phyloP scores from a whole-genome alignment of 768 basidiomycete species.

The Tylopilus intermedius region DNA sequence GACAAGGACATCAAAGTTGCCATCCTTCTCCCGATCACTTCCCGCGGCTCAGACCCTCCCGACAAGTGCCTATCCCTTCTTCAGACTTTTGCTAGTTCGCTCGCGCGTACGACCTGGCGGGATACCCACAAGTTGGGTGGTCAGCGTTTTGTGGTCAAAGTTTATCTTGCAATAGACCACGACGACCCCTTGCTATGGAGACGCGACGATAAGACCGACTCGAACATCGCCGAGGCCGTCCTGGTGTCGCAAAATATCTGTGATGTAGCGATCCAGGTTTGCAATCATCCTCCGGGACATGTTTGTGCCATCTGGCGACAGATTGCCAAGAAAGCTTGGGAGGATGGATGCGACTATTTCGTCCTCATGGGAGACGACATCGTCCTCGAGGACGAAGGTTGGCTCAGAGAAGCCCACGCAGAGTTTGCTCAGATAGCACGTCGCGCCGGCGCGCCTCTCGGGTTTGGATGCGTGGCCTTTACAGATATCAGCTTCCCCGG shows the following conservation, averaged over 20 bases:
- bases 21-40: conserved; percentile 56
- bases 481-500: conserved; percentile 52
- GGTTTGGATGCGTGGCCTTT: conserved; percentile 57
- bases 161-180: conserved; percentile 52
- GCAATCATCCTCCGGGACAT: conserved; percentile 39
- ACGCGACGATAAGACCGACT: conserved; percentile 5
- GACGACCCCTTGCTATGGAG: conserved; percentile 41
- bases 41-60: conserved; percentile 35
- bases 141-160: conserved; percentile 31
- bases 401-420: conserved; percentile 42
- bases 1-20: conserved; percentile 39
- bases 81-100: conserved; percentile 37
- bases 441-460: conserved; percentile 32
- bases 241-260: conserved; percentile 36
- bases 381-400: conserved; percentile 43
- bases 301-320: conserved; percentile 53
- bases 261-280: conserved; percentile 34
- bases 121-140: conserved; percentile 34
- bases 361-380: conserved; percentile 56
- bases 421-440: conserved; percentile 36
- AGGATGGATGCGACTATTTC: conserved; percentile 46
- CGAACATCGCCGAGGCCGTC: conserved; percentile 34
- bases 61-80: conserved; percentile 41
- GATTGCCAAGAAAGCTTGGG: conserved; percentile 44
- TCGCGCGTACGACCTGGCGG: conserved; percentile 42